phyloP scores from a whole-genome alignment of 2,329 filamentous ascomycete species.

The Paraphoma sp. region DNA sequence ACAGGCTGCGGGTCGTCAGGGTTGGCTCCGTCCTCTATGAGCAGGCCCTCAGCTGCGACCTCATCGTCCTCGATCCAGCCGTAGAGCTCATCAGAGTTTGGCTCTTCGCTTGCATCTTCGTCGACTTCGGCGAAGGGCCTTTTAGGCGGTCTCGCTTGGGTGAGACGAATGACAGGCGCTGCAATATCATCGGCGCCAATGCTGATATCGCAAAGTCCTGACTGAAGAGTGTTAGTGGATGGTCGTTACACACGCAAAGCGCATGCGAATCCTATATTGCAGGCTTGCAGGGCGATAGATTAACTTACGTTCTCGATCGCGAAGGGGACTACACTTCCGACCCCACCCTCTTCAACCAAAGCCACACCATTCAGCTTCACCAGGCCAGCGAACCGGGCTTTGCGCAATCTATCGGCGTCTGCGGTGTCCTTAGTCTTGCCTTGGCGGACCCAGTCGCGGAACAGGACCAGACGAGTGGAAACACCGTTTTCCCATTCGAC shows the following conservation, averaged over 20 bases:
- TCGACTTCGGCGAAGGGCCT: constrained; percentile 63
- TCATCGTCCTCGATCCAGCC: constrained; percentile 73
- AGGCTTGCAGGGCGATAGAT: constrained; percentile 38
- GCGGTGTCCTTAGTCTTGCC: constrained; percentile 29
- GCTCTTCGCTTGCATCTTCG: constrained; percentile 68
- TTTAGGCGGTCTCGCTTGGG: constrained; percentile 58
- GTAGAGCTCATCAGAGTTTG: constrained; percentile 70
- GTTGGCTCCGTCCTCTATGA: constrained; percentile 40
- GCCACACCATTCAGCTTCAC: constrained; percentile 52
- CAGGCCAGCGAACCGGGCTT: constrained; percentile 52
- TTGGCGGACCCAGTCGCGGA: constrained; percentile 68
- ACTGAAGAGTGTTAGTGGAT: constrained; percentile 33
- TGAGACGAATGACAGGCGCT: constrained; percentile 25
- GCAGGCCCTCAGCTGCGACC: constrained; percentile 49
- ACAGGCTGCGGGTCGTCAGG: constrained; percentile 18
- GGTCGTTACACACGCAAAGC: constrained; percentile 15
- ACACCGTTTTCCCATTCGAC: constrained; percentile 82
- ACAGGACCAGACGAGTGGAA: constrained; percentile 75
- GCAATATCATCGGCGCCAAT: constrained; percentile 40
- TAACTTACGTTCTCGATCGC: constrained; percentile 53
- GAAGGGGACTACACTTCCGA: constrained; percentile 60
- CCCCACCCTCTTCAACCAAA: constrained; percentile 49
- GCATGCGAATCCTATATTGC: constrained; percentile 24
- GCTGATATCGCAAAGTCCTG: constrained; percentile 41
- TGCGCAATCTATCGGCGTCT: constrained; percentile 38